A percentile compares a stretch with the other conserved stretches of the same genome.
Conservation (phyloP, 2,329 filamentous ascomycete species). For the Pseudogymnoascus sp. region DNA sequence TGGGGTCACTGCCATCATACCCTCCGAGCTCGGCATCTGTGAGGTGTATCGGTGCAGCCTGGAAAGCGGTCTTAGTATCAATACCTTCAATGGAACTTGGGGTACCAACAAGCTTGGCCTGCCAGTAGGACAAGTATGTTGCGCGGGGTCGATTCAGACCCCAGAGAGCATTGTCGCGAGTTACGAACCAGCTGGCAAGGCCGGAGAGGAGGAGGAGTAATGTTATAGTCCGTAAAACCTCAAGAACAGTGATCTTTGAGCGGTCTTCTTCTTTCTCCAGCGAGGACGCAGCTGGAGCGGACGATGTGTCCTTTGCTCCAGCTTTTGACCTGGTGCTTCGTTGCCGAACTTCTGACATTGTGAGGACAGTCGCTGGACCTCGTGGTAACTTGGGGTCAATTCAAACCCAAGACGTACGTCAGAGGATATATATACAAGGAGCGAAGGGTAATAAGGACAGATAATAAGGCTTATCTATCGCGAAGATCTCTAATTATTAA, state of each 20-base stretch:
- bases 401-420: neutral
- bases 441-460: neutral
- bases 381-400: neutral
- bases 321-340: constrained; percentile 12
- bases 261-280: constrained; percentile 24
- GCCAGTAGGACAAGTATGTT: constrained; percentile 19
- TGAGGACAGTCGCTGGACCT: neutral
- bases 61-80: constrained; percentile 7
- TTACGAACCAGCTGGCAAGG: constrained; percentile 26
- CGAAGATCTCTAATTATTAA: constrained; percentile 1
- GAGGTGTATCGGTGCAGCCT: constrained; percentile 55
- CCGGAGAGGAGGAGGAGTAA: constrained; percentile 22
- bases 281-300: constrained; percentile 4
- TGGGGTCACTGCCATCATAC: constrained; percentile 69
- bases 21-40: constrained; percentile 64
- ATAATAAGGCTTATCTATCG: neutral
- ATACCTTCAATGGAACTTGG: neutral
- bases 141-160: constrained; percentile 23
- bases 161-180: constrained; percentile 25
- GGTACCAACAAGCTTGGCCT: constrained; percentile 22
- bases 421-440: neutral
- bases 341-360: constrained; percentile 18
- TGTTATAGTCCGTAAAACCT: constrained; percentile 23
- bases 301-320: constrained; percentile 2
- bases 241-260: constrained; percentile 20